Percentiles rank a stretch among this genome's conserved stretches.
These are phyloP conservation scores for Aureobasidium sp. DNA, from an alignment of 2,329 filamentous ascomycete genomes.

Conservation along the genomic window DNA sequence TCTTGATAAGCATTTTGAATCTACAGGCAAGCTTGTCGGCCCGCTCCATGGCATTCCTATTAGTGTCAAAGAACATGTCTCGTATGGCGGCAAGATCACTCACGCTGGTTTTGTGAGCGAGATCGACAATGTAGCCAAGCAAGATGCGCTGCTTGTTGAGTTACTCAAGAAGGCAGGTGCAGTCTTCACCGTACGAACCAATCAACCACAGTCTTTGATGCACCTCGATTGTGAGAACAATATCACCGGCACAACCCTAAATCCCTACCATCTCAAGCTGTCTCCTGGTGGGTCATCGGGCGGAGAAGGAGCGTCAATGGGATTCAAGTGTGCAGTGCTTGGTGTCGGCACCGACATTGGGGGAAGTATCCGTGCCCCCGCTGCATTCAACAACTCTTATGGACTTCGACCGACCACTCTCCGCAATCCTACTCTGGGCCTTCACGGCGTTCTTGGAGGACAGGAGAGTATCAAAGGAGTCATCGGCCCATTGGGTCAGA, in stretches of 20 bases:
- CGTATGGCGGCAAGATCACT: slow-evolving; percentile 17
- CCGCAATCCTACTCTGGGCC: slow-evolving; percentile 38
- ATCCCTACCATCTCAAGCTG: slow-evolving; percentile 47
- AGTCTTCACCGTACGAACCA: slow-evolving; percentile 48
- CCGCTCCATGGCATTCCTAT: slow-evolving; percentile 22
- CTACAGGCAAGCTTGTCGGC: slow-evolving; percentile 34
- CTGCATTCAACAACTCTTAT: slow-evolving; percentile 42
- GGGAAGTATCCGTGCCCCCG: slow-evolving; percentile 43
- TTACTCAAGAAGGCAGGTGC: slow-evolving; percentile 45
- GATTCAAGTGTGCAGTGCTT: slow-evolving; percentile 46
- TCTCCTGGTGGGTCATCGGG: slow-evolving; percentile 50
- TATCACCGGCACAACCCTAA: slow-evolving; percentile 47
- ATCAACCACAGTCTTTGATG: slow-evolving; percentile 50
- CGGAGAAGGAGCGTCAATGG: slow-evolving; percentile 51
- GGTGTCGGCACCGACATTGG: slow-evolving; percentile 52
- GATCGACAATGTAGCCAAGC: slow-evolving; percentile 42
- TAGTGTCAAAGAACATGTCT: slow-evolving; percentile 20
- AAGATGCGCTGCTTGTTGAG: slow-evolving; percentile 44
- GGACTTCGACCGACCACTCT: slow-evolving; percentile 39
- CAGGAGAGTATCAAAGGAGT: slow-evolving; percentile 43
- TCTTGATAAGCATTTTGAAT: slow-evolving; percentile 35
- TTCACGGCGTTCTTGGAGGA: slow-evolving; percentile 37
- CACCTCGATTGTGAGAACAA: slow-evolving; percentile 47
- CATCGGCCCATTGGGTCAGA: slow-evolving; percentile 50
- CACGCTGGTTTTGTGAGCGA: slow-evolving; percentile 39